Conservation (phyloP, 257 asterid genomes). For the Mitragyna speciosa region DNA sequence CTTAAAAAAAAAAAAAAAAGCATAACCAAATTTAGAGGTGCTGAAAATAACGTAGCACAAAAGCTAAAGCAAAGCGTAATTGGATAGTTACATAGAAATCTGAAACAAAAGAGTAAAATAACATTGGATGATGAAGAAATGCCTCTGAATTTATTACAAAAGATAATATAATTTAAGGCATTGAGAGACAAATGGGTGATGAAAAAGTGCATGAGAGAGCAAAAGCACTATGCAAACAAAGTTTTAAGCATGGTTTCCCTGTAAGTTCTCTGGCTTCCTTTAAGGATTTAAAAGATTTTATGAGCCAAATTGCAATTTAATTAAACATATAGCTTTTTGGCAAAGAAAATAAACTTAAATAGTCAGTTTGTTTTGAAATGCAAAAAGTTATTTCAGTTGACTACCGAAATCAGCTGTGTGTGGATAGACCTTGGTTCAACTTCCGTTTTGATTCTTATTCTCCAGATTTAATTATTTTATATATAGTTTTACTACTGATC, state of each 20-base stretch:
- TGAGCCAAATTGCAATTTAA: not conserved
- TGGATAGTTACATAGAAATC: no score
- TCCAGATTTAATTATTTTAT: not conserved
- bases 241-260: constrained; percentile 7
- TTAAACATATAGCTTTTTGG: no score
- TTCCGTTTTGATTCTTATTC: not conserved
- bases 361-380: no score
- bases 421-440: not conserved
- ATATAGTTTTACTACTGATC: not conserved
- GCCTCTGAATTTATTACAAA: not conserved
- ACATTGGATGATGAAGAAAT: no score
- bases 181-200: constrained; percentile 15
- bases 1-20: no score
- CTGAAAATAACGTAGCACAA: no score
- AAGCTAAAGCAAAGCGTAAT: no score
- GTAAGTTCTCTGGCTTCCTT: constrained; percentile 8
- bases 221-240: not conserved
- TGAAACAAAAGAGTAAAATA: no score
- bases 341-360: no score
- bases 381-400: not conserved
- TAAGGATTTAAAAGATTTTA: not conserved
- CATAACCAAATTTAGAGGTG: no score
- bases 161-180: constrained; percentile 4
- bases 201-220: constrained; percentile 4
- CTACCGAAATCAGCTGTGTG: not conserved